phyloP scores from a whole-genome alignment of 108 stramenopile genomes.

The Poteriospumella lacustris region DNA sequence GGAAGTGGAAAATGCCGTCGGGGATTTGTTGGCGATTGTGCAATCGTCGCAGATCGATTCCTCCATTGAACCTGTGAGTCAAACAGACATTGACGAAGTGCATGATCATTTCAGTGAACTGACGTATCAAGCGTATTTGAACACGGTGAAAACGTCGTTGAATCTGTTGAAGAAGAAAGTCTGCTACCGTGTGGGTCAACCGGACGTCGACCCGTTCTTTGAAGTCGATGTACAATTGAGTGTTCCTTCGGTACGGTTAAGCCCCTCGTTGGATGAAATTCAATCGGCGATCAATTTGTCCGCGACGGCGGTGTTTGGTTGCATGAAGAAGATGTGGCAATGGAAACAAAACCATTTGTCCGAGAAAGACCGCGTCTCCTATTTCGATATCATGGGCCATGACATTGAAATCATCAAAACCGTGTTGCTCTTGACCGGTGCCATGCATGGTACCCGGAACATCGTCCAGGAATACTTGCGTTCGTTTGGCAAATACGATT shows the following conservation, averaged over 20 bases:
- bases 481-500: conserved; percentile 55
- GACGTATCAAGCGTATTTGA: conserved; percentile 54
- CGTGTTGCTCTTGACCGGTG: conserved; percentile 59
- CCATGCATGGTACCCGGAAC: conserved; percentile 52
- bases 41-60: conserved; percentile 28
- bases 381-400: conserved; percentile 52
- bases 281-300: conserved; percentile 55
- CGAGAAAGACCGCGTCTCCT: conserved; percentile 29
- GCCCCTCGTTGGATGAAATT: conserved; percentile 59
- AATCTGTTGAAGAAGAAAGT: conserved; percentile 42
- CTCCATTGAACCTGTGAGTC: background rate
- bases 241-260: conserved; percentile 55
- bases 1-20: conserved; percentile 57
- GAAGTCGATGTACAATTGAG: conserved; percentile 64
- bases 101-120: conserved; percentile 41
- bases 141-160: conserved; percentile 49
- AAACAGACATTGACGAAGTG: conserved; percentile 4
- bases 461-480: conserved; percentile 51
- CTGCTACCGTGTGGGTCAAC: conserved; percentile 21
- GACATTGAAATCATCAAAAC: conserved; percentile 60
- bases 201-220: conserved; percentile 48
- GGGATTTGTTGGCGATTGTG: conserved; percentile 49
- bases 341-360: conserved; percentile 48
- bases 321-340: conserved; percentile 34
- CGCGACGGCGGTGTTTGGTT: conserved; percentile 52